phyloP scores from a whole-genome alignment of 768 basidiomycete species.

The Hirschioporus abietinus region DNA sequence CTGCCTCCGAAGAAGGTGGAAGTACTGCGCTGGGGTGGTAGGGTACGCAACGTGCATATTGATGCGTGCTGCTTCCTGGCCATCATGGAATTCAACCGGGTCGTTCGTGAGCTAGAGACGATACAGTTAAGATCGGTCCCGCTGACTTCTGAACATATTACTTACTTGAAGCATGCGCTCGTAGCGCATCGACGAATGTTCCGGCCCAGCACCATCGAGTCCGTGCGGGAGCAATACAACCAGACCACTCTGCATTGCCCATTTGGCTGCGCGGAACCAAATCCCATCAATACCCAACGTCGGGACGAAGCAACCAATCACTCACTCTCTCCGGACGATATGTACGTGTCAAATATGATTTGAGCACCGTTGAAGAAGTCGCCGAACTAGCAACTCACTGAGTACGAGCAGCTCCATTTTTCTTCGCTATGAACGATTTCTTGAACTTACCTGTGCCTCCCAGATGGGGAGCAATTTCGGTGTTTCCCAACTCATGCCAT shows the following conservation, averaged over 20 bases:
- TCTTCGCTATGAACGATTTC: not conserved
- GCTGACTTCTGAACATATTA: not conserved
- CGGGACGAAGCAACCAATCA: constrained; percentile 5
- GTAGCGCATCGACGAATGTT: constrained; percentile 85
- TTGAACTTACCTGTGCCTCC: constrained; percentile 72
- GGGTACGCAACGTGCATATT: constrained; percentile 86
- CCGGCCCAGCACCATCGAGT: constrained; percentile 87
- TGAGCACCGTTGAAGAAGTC: constrained; percentile 93
- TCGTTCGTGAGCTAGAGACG: constrained; percentile 71
- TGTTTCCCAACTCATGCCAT: constrained; percentile 84
- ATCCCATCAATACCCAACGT: not conserved
- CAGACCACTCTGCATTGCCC: constrained; percentile 87
- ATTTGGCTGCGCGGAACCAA: constrained; percentile 59
- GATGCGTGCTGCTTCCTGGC: constrained; percentile 41
- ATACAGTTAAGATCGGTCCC: not conserved
- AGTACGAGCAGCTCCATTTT: not conserved
- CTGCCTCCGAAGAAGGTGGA: constrained; percentile 88
- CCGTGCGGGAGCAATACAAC: constrained; percentile 86
- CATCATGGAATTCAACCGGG: constrained; percentile 33
- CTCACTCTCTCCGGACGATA: constrained; percentile 80
- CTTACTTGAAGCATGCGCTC: constrained; percentile 86
- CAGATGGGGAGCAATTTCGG: constrained; percentile 81
- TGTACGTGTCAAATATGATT: constrained; percentile 85
- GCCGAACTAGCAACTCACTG: constrained; percentile 53
- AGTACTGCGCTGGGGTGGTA: constrained; percentile 88